phyloP scores from a whole-genome alignment of 2,329 filamentous ascomycete species.

The Colletotrichum tofieldiae region DNA sequence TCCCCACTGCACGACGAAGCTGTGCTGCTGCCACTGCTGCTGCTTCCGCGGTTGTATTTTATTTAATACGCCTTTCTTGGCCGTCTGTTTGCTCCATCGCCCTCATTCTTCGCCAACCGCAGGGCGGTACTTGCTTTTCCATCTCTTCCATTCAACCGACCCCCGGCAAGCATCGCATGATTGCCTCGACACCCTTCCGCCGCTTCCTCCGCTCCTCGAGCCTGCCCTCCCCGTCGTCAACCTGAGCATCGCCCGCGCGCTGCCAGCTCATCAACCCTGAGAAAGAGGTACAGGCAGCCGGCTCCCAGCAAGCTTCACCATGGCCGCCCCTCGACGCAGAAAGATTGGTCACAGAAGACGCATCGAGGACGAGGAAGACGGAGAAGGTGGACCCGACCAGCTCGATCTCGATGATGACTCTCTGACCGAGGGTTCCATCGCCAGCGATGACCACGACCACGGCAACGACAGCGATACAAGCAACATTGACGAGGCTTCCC shows the following conservation, averaged over 20 bases:
- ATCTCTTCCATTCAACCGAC: constrained; percentile 34
- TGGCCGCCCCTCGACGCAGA: constrained; percentile 72
- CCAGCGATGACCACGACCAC: constrained; percentile 73
- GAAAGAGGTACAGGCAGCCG: constrained; percentile 24
- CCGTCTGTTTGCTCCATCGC: constrained; percentile 37
- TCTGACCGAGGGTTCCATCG: constrained; percentile 74
- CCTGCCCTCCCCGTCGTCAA: constrained; percentile 37
- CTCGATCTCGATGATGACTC: constrained; percentile 77
- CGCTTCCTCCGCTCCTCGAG: constrained; percentile 41
- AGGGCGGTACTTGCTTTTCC: constrained; percentile 42
- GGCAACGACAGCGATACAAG: constrained; percentile 76
- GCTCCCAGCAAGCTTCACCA: constrained; percentile 49
- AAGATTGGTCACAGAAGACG: constrained; percentile 78
- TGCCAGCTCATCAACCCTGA: constrained; percentile 16
- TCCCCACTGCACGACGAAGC: constrained; percentile 32
- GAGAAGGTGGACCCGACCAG: constrained; percentile 71
- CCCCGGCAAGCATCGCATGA: constrained; percentile 40
- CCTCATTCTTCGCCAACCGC: constrained; percentile 42
- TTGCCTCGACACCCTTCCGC: constrained; percentile 35
- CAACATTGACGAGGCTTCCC: constrained; percentile 71
- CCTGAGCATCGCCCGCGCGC: constrained; percentile 27
- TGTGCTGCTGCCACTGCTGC: constrained; percentile 17
- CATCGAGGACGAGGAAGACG: constrained; percentile 80
- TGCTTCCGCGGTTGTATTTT: constrained; percentile 38
- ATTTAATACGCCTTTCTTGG: constrained; percentile 41